Percentiles rank a stretch among this genome's conserved stretches.
These are phyloP conservation scores for Sherardia arvensis DNA, from an alignment of 257 asterid species.

Conservation along the genomic window DNA sequence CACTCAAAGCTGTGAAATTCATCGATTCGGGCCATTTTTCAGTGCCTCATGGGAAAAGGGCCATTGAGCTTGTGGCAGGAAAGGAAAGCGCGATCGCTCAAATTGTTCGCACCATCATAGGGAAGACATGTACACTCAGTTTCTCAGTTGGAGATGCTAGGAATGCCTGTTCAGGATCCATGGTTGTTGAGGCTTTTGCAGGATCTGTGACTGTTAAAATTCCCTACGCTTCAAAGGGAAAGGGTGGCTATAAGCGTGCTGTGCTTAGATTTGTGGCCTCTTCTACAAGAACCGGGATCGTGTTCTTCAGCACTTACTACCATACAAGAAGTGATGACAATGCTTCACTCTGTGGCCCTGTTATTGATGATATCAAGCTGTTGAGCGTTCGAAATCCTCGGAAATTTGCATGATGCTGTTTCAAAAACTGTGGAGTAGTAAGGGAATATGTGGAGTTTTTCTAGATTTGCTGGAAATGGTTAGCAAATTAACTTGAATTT, in stretches of 20 bases:
- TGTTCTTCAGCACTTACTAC: constrained; percentile 83
- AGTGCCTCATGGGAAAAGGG: constrained; percentile 69
- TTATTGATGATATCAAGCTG: constrained; percentile 66
- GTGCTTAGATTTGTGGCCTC: constrained; percentile 59
- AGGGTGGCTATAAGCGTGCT: constrained; percentile 78
- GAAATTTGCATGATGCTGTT: constrained; percentile 23
- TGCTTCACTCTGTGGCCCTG: constrained; percentile 94
- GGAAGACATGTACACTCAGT: constrained; percentile 58
- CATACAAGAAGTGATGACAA: constrained; percentile 74
- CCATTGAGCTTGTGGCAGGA: constrained; percentile 83
- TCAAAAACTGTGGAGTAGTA: constrained; percentile 3
- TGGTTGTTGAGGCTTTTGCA: constrained; percentile 90
- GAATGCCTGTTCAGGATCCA: constrained; percentile 75
- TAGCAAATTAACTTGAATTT: too few species aligned
- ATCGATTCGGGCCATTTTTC: constrained; percentile 76
- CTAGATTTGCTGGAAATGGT: background rate
- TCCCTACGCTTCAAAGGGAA: constrained; percentile 75
- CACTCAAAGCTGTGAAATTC: constrained; percentile 85
- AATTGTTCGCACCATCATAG: constrained; percentile 48
- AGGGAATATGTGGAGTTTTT: constrained; percentile 2
- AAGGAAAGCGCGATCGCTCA: constrained; percentile 92
- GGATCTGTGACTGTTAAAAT: constrained; percentile 61
- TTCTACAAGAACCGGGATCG: constrained; percentile 48
- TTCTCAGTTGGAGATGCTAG: constrained; percentile 90
- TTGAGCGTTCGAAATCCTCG: constrained; percentile 59